These are phyloP conservation scores for Achlya hypogyna DNA, from an alignment of 352 stramenopile species.

Conservation along the genomic window DNA sequence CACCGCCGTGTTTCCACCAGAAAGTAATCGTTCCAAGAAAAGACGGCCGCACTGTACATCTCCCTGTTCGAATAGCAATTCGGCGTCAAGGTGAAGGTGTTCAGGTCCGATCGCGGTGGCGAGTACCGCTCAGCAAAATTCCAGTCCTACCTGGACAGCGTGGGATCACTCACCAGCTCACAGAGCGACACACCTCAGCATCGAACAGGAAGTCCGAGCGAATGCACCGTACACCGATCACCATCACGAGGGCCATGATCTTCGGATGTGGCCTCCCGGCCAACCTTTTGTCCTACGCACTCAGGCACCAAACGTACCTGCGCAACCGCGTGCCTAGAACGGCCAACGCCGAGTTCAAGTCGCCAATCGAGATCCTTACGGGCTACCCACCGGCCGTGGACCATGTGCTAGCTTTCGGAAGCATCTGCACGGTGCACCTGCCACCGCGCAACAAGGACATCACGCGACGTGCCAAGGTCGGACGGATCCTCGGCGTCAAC, in stretches of 20 bases:
- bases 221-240: background rate
- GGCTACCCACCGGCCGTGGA: background rate
- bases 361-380: background rate
- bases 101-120: too few species aligned
- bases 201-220: background rate
- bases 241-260: background rate
- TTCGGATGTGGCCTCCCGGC: background rate
- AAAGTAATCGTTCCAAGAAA: too few species aligned
- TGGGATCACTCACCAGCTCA: background rate
- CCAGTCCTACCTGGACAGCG: background rate
- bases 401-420: background rate
- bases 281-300: too few species aligned
- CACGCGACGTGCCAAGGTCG: background rate
- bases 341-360: too few species aligned
- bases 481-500: conserved; percentile 5
- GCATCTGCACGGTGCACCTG: too few species aligned
- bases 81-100: too few species aligned
- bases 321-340: background rate
- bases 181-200: background rate
- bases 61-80: too few species aligned
- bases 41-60: too few species aligned
- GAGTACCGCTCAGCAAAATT: background rate
- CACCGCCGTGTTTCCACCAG: too few species aligned
- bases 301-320: too few species aligned
- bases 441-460: background rate